Evolutionary conservation across 805 yeast genomes (phyloP).

Genomic region (Candida krabiensis): DNA sequence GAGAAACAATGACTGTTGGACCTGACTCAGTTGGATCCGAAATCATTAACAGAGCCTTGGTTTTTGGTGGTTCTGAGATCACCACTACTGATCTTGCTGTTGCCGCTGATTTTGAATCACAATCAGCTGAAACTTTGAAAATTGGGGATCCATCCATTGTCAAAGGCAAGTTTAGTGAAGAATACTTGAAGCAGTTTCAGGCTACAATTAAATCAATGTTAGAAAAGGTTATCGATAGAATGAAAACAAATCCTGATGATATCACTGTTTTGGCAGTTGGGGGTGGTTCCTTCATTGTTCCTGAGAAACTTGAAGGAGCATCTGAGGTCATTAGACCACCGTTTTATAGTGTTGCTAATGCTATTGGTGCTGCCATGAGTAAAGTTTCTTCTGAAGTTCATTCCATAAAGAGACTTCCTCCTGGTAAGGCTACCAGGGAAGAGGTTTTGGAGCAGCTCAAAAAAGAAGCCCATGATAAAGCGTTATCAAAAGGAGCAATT

Average conservation of each 20-base stretch:
- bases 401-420: slow-evolving; percentile 12
- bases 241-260: slow-evolving; percentile 41
- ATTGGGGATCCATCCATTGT: slow-evolving; percentile 29
- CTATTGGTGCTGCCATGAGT: slow-evolving; percentile 51
- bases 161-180: slow-evolving; percentile 16
- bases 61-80: slow-evolving; percentile 42
- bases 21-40: slow-evolving; percentile 51
- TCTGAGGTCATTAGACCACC: slow-evolving; percentile 43
- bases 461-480: slow-evolving; percentile 16
- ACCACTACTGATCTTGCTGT: slow-evolving; percentile 47
- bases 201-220: slow-evolving; percentile 26
- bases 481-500: slow-evolving; percentile 30
- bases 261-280: slow-evolving; percentile 45
- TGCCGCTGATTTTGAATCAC: slow-evolving; percentile 34
- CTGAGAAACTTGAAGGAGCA: slow-evolving; percentile 37
- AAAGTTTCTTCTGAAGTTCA: slow-evolving; percentile 38
- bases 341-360: slow-evolving; percentile 46
- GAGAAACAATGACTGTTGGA: slow-evolving; percentile 34
- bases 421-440: slow-evolving; percentile 21
- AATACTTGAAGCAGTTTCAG: slow-evolving; percentile 14
- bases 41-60: slow-evolving; percentile 33
- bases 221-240: slow-evolving; percentile 40
- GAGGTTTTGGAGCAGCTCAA: slow-evolving; percentile 22
- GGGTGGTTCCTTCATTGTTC: slow-evolving; percentile 47
- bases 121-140: slow-evolving; percentile 22